These are phyloP conservation scores for Straminergon stramineum DNA, from an alignment of 225 moss, liverwort and hornwort species.

Conservation along the genomic window DNA sequence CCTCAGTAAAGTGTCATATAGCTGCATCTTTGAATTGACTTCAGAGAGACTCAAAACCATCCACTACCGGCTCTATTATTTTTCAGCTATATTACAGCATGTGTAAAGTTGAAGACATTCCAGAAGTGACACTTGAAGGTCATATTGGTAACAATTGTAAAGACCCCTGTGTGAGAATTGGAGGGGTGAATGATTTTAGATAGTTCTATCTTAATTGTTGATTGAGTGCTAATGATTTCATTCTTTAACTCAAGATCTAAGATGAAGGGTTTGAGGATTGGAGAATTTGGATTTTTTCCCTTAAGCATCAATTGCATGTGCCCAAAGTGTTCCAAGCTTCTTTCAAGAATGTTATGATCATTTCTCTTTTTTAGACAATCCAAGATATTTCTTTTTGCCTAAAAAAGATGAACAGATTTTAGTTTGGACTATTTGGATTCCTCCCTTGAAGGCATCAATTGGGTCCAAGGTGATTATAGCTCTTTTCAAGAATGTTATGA, in stretches of 20 bases:
- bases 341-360: background rate
- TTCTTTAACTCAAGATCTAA: background rate
- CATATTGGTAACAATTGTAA: background rate
- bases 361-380: background rate
- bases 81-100: background rate
- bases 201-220: background rate
- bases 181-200: background rate
- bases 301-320: background rate
- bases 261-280: background rate
- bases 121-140: background rate
- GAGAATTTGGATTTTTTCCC: background rate
- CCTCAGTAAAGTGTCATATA: background rate
- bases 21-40: background rate
- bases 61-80: background rate
- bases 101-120: background rate
- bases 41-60: background rate
- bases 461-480: background rate
- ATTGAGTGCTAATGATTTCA: background rate
- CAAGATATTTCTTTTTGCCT: background rate
- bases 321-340: background rate
- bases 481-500: background rate
- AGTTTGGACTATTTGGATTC: background rate
- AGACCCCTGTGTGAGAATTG: background rate
- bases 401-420: background rate
- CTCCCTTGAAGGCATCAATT: background rate